phyloP scores from a whole-genome alignment of 2,329 filamentous ascomycete genomes.

The Gaeumannomyces tritici region DNA sequence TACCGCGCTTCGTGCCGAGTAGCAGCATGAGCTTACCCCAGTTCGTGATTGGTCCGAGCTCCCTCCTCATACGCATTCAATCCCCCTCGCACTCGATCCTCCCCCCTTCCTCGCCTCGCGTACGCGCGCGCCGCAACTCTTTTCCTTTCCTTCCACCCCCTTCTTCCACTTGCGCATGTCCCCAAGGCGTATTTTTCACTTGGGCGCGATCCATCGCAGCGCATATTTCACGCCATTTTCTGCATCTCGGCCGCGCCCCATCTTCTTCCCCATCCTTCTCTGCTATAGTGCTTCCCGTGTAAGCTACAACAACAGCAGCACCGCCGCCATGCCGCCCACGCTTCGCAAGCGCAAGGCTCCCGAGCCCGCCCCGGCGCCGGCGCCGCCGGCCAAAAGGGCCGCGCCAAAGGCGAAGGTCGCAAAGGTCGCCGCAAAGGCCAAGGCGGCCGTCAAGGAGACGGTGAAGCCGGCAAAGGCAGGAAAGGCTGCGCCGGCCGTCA shows the following conservation, averaged over 20 bases:
- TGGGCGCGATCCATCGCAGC: neutral
- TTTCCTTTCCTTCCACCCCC: neutral
- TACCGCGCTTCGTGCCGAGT: too few species aligned
- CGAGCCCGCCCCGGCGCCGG: slow-evolving; percentile 32
- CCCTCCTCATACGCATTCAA: slow-evolving; percentile 2
- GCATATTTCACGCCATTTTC: neutral
- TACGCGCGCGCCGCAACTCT: slow-evolving; percentile 3
- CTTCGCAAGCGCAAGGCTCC: slow-evolving; percentile 54
- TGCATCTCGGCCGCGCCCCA: neutral
- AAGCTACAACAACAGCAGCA: neutral
- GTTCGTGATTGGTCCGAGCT: slow-evolving; percentile 17
- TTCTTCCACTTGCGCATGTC: slow-evolving; percentile 5
- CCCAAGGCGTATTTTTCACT: slow-evolving; percentile 1
- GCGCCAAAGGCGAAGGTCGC: slow-evolving; percentile 12
- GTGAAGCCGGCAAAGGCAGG: slow-evolving; percentile 11
- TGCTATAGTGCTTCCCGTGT: slow-evolving; percentile 6
- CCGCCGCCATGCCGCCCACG: slow-evolving; percentile 32
- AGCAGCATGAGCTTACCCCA: slow-evolving; percentile 13
- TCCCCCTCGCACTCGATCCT: slow-evolving; percentile 14
- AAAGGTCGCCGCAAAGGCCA: slow-evolving; percentile 16
- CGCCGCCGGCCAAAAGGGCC: slow-evolving; percentile 36
- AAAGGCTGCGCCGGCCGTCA: slow-evolving; percentile 7
- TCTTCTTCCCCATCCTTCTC: neutral
- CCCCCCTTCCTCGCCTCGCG: slow-evolving; percentile 12
- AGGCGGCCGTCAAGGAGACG: slow-evolving; percentile 9